These are phyloP conservation scores for Podospora comata DNA, from an alignment of 495 filamentous ascomycete species.

Conservation along the genomic window DNA sequence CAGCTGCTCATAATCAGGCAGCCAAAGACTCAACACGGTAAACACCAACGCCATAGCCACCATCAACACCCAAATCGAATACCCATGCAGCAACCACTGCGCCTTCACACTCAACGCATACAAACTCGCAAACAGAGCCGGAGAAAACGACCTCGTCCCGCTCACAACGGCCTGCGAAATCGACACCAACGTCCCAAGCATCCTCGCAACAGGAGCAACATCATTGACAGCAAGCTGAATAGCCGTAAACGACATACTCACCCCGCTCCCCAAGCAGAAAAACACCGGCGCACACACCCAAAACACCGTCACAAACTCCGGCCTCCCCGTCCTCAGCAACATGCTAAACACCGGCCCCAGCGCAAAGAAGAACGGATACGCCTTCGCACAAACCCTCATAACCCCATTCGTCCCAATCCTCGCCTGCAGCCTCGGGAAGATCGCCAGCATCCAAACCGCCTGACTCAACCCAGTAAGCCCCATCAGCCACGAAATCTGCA, in stretches of 20 bases:
- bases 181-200: conserved; percentile 63
- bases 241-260: conserved; percentile 66
- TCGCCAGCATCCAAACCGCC: conserved; percentile 60
- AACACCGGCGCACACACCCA: conserved; percentile 49
- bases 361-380: conserved; percentile 58
- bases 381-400: conserved; percentile 49
- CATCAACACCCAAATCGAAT: conserved; percentile 65
- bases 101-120: conserved; percentile 58
- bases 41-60: conserved; percentile 46
- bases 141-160: conserved; percentile 54
- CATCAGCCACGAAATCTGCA: conserved; percentile 59
- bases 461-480: conserved; percentile 58
- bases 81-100: conserved; percentile 52
- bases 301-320: conserved; percentile 40
- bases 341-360: conserved; percentile 49
- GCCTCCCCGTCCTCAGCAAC: conserved; percentile 43
- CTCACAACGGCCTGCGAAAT: conserved; percentile 55
- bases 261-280: conserved; percentile 51
- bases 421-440: conserved; percentile 59
- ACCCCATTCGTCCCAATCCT: conserved; percentile 60
- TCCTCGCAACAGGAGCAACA: conserved; percentile 55
- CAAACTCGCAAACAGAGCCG: conserved; percentile 57
- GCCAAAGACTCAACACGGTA: conserved; percentile 41
- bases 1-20: conserved; percentile 51
- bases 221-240: conserved; percentile 68